Evolutionary conservation across 257 asterid genomes (phyloP).

Genomic region (Dorcoceras hygrometricum): DNA sequence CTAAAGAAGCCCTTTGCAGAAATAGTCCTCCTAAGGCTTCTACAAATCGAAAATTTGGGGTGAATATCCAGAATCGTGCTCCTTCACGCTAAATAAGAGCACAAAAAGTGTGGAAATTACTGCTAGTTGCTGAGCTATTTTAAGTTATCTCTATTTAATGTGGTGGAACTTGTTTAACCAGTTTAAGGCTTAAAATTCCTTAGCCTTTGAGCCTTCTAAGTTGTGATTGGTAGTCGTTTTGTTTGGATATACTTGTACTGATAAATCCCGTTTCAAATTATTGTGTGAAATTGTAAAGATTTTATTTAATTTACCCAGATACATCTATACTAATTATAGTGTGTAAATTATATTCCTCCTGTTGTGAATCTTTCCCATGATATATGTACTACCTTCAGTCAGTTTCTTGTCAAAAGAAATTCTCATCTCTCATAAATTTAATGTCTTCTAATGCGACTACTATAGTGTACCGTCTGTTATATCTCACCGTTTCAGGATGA

Average conservation of each 20-base stretch:
- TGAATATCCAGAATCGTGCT: conserved; percentile 28
- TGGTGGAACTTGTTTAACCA: conserved; percentile 27
- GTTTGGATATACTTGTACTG: conserved; percentile 29
- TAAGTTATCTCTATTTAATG: conserved; percentile 29
- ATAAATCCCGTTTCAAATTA: conserved; percentile 27
- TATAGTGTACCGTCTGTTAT: no score
- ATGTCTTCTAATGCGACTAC: background rate
- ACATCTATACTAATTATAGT: background rate
- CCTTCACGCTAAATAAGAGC: conserved; percentile 26
- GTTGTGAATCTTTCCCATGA: background rate
- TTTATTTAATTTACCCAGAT: conserved; percentile 30
- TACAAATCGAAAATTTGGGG: conserved; percentile 29
- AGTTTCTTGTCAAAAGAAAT: no score
- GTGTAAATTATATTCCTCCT: conserved; percentile 20
- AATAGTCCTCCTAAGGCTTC: conserved; percentile 31
- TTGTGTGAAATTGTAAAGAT: conserved; percentile 47
- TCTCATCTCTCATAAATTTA: no score
- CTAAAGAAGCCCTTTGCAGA: conserved; percentile 33
- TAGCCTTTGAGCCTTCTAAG: conserved; percentile 13
- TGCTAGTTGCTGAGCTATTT: conserved; percentile 33
- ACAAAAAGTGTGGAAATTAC: conserved; percentile 24
- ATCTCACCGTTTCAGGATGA: no score
- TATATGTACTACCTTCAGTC: no score
- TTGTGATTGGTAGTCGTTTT: conserved; percentile 23
- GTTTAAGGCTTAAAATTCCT: conserved; percentile 22